These are phyloP conservation scores for Arthrobotrys sphaeroides DNA, from an alignment of 2,329 filamentous ascomycete genomes.

Conservation along the genomic window DNA sequence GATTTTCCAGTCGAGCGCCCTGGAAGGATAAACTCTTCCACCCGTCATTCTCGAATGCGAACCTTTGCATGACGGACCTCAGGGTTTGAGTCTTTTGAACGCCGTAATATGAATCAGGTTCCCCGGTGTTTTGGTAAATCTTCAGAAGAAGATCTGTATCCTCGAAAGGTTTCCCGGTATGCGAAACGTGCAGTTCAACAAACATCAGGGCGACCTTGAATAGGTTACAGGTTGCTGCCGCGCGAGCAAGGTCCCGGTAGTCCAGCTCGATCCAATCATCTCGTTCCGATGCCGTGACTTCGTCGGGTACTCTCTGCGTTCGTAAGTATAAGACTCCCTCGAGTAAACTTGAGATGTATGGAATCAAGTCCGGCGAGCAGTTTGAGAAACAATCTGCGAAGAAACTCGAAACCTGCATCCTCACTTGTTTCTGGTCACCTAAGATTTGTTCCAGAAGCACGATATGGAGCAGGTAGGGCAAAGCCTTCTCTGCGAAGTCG, in stretches of 20 bases:
- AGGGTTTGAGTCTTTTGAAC: constrained; percentile 81
- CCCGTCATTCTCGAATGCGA: constrained; percentile 90
- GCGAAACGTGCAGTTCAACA: constrained; percentile 73
- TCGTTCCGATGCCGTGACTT: constrained; percentile 80
- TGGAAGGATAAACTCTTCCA: constrained; percentile 88
- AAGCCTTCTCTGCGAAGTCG: constrained; percentile 55
- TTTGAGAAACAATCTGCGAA: constrained; percentile 72
- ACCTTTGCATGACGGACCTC: constrained; percentile 77
- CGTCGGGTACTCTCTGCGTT: constrained; percentile 77
- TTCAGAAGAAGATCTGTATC: constrained; percentile 76
- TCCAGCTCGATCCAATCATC: constrained; percentile 87
- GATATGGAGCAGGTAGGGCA: constrained; percentile 83
- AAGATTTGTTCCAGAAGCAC: constrained; percentile 76
- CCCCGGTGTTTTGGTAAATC: constrained; percentile 92
- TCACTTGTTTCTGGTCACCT: constrained; percentile 69
- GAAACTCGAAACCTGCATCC: constrained; percentile 70
- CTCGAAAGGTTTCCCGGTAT: constrained; percentile 60
- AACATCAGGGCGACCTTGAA: constrained; percentile 86
- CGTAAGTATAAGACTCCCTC: constrained; percentile 87
- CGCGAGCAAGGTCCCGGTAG: constrained; percentile 73
- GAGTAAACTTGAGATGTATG: constrained; percentile 77
- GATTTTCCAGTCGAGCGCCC: constrained; percentile 87
- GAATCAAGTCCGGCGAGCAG: constrained; percentile 64
- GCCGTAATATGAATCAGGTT: constrained; percentile 96
- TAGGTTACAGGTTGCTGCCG: constrained; percentile 82